Base-by-base conservation (phyloP, 2,329 filamentous ascomycete species). In the Sphaerulina vaccinii region DNA sequence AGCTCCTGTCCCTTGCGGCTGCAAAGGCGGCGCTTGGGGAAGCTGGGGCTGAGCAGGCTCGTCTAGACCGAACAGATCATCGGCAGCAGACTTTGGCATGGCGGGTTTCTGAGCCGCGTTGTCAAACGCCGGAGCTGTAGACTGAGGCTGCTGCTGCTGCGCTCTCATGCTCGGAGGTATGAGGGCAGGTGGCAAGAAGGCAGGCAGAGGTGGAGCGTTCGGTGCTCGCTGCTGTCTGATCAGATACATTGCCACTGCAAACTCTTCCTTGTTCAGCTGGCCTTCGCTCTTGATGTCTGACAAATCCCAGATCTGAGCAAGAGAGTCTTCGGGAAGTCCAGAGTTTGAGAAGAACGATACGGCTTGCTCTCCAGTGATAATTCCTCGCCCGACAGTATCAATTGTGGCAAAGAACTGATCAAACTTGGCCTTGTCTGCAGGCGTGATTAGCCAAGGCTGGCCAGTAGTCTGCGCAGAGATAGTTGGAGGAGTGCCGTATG, bases 241-340 rank as follows among this genome's bases (percentile, higher is more conserved):
- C 44, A 99, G 78, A 68, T 95, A 95, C 91, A 99, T 96, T 47
- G 93, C 92, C 40, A 99, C 90, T 0, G 93, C 90, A 67, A 99
- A 99, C 63, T 96, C 91, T 61, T 99, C 93, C 62, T 83, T 84
- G 40, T 81, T 90, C 51, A 99, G 76, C 51, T 87, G 85, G 9
- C 93, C 93, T 61, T 91, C 87, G 6, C 90, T 93, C 65, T 89
- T 90, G 71, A 96, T 90, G 71, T 99, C 93, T 11, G 93, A 87
- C 23, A 99, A 81, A 69, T 99, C 93, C 93, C 93, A 99, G 58
- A 99, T 95, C 63, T 95, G 88, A 23, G 93, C 93, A 47, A 99
- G 77, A 8, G 83, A 83, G 64, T 96, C 92, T 67, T 97, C 92
- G 1, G 89, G 83, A 11, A 99, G 79, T 51, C 88, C 87, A 1